Percentiles rank a stretch among this genome's conserved stretches.
These are phyloP conservation scores for Pachyrhizus erosus DNA, from an alignment of 306 rosid species.

Conservation along the genomic window DNA sequence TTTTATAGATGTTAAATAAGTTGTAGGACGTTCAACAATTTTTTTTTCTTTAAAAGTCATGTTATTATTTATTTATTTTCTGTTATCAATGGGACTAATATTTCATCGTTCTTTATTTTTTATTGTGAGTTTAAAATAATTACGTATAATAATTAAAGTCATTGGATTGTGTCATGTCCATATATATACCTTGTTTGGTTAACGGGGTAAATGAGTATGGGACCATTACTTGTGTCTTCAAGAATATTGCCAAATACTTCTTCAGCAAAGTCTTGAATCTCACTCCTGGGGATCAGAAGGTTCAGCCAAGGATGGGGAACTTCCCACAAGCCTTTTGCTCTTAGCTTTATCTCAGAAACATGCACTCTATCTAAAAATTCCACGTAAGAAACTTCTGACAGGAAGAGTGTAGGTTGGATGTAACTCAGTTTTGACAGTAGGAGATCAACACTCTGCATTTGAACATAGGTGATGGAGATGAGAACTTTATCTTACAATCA, in stretches of 20 bases:
- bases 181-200: constrained; percentile 85
- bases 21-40: no score
- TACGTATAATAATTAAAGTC: not conserved
- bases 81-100: no score
- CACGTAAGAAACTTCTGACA: constrained; percentile 81
- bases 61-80: no score
- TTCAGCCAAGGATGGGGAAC: constrained; percentile 98
- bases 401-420: constrained; percentile 74
- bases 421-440: constrained; percentile 66
- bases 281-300: constrained; percentile 74
- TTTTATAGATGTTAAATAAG: no score
- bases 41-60: no score
- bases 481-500: not conserved
- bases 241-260: constrained; percentile 83
- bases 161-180: not conserved
- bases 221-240: constrained; percentile 73
- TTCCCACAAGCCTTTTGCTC: constrained; percentile 83
- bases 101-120: no score
- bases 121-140: no score
- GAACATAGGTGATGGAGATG: constrained; percentile 18
- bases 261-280: constrained; percentile 65
- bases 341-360: constrained; percentile 66
- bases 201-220: constrained; percentile 89
- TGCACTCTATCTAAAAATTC: constrained; percentile 93
- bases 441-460: constrained; percentile 71